A percentile compares a stretch with the other conserved stretches of the same genome.
phyloP scores from a whole-genome alignment of 768 basidiomycete species.

The Mrakia frigida region DNA sequence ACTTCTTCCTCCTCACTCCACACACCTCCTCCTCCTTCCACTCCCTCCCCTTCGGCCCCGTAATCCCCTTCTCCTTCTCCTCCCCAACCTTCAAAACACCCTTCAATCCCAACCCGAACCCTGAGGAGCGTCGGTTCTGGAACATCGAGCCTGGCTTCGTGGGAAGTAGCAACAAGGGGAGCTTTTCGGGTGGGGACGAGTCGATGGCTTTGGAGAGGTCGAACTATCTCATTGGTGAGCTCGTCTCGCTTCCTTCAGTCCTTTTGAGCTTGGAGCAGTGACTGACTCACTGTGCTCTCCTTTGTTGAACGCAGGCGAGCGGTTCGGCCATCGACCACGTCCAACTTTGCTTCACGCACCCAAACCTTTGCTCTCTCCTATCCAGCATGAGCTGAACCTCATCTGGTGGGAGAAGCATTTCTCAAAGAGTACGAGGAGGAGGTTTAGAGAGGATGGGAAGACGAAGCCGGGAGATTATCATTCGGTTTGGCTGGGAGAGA shows the following conservation, averaged over 20 bases:
- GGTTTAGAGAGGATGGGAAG: not conserved
- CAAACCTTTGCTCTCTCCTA: not conserved
- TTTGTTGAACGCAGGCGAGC: not conserved
- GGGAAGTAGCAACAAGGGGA: not conserved
- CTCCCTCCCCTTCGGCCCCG: not conserved
- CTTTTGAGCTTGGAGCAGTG: too few species aligned
- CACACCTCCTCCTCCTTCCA: not conserved
- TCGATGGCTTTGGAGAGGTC: not conserved
- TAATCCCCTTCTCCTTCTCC: not conserved
- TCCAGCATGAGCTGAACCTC: not conserved
- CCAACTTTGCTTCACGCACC: not conserved
- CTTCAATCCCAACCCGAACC: not conserved
- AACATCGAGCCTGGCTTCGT: not conserved
- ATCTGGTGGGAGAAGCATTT: not conserved
- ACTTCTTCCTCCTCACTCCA: not conserved
- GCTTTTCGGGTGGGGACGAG: not conserved
- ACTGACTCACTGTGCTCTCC: not conserved
- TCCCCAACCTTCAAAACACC: not conserved
- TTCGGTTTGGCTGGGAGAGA: not conserved
- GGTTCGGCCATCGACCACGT: not conserved
- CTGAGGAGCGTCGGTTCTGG: not conserved
- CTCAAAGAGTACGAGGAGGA: not conserved
- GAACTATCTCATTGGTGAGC: not conserved
- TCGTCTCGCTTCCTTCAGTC: not conserved
- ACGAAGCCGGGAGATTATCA: not conserved